Percentiles rank a stretch among this genome's conserved stretches.
Evolutionary conservation across 2,329 filamentous ascomycete genomes (phyloP).

Genomic region (Colletotrichum zoysiae): DNA sequence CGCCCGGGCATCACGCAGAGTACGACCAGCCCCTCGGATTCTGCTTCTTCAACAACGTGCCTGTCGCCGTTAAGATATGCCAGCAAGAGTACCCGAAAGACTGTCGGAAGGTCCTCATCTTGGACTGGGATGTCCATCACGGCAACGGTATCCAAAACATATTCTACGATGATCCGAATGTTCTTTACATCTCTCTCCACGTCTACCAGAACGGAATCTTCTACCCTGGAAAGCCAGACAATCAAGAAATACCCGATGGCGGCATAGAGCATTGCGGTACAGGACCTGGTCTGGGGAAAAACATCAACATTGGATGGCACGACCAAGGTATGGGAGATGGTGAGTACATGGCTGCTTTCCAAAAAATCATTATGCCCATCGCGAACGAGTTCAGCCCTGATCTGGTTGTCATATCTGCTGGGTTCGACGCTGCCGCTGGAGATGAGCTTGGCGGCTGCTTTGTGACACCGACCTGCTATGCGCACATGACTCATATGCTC

Average conservation of each 20-base stretch:
- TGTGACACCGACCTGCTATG: constrained; percentile 91
- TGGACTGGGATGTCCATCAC: constrained; percentile 89
- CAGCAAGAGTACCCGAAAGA: constrained; percentile 82
- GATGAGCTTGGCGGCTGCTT: constrained; percentile 94
- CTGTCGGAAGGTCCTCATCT: constrained; percentile 90
- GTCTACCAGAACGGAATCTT: constrained; percentile 87
- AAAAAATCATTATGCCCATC: constrained; percentile 96
- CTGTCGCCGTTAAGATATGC: constrained; percentile 89
- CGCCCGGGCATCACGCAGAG: constrained; percentile 96
- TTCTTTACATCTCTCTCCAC: constrained; percentile 95
- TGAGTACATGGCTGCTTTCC: constrained; percentile 96
- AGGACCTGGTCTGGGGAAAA: constrained; percentile 68
- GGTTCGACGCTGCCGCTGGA: constrained; percentile 94
- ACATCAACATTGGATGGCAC: constrained; percentile 77
- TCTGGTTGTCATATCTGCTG: constrained; percentile 93
- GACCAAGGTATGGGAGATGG: constrained; percentile 90
- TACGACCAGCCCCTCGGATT: constrained; percentile 89
- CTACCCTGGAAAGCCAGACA: constrained; percentile 79
- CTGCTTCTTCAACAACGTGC: constrained; percentile 98
- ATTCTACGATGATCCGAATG: constrained; percentile 93
- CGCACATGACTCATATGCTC: constrained; percentile 99
- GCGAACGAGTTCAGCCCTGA: constrained; percentile 94
- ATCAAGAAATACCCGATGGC: constrained; percentile 69
- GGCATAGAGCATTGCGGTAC: constrained; percentile 71
- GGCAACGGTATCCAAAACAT: constrained; percentile 97